Evolutionary conservation across 1,284 basidiomycete species (phyloP).

Genomic region (Grifola frondosa): DNA sequence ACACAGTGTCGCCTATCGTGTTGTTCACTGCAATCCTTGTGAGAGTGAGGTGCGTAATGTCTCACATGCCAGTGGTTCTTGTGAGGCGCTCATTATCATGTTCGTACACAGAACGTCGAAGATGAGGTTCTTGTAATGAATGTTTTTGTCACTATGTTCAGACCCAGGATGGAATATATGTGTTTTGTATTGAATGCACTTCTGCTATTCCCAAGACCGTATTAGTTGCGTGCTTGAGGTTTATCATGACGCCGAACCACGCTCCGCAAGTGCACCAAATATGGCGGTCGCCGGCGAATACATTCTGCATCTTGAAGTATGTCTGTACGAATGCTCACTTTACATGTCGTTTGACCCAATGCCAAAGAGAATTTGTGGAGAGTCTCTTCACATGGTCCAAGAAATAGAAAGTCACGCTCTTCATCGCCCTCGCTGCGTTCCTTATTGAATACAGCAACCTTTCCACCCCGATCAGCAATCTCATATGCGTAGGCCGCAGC

Average conservation of each 20-base stretch:
- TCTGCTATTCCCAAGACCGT: not conserved
- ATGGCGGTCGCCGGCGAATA: too few species aligned
- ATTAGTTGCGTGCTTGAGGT: too few species aligned
- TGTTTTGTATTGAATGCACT: not conserved
- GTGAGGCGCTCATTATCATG: not conserved
- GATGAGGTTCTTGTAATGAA: constrained; percentile 28
- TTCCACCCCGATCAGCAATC: constrained; percentile 22
- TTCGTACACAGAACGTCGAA: constrained; percentile 26
- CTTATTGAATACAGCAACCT: constrained; percentile 44
- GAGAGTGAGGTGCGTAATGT: constrained; percentile 25
- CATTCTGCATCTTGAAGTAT: too few species aligned
- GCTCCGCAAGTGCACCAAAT: too few species aligned
- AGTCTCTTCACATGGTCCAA: constrained; percentile 38
- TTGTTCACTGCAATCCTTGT: constrained; percentile 24
- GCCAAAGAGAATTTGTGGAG: too few species aligned
- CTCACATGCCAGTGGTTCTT: not conserved
- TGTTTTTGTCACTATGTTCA: not conserved
- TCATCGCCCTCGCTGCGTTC: constrained; percentile 33
- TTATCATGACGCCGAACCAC: too few species aligned
- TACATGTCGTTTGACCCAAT: too few species aligned
- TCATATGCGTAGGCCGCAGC: constrained; percentile 36
- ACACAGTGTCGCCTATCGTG: constrained; percentile 47
- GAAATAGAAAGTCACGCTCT: constrained; percentile 37
- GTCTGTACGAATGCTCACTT: too few species aligned
- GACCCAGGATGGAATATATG: not conserved